These are phyloP conservation scores for Agaricus blazei DNA, from an alignment of 768 basidiomycete genomes.

Conservation along the genomic window DNA sequence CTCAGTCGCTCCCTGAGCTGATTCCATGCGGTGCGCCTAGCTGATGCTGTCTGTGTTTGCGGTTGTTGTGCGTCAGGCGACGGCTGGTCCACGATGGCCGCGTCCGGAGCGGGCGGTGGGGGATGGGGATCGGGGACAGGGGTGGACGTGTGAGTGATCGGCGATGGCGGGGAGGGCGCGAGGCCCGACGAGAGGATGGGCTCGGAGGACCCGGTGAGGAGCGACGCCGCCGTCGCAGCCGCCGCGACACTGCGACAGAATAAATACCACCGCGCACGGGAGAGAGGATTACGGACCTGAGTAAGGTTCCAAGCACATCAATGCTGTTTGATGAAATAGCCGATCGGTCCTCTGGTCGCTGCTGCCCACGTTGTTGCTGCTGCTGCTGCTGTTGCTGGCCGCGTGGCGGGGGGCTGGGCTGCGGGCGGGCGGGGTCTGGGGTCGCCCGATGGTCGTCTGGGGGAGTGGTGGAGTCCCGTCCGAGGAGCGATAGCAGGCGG, in stretches of 20 bases:
- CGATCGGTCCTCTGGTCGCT: conserved; percentile 14
- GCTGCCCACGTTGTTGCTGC: neutral
- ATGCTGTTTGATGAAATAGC: conserved; percentile 68
- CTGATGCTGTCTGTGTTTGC: no score
- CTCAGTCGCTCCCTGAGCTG: no score
- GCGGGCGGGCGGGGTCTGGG: no score
- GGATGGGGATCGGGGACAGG: neutral
- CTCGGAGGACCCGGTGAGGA: conserved; percentile 68
- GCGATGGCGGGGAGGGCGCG: conserved; percentile 26
- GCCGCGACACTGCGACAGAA: conserved; percentile 62
- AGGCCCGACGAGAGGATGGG: conserved; percentile 58
- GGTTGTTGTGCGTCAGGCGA: no score
- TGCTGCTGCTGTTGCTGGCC: neutral
- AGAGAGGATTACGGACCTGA: conserved; percentile 49
- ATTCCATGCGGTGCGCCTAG: no score
- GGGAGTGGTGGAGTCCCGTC: no score
- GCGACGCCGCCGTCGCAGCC: conserved; percentile 86
- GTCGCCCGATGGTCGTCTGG: no score
- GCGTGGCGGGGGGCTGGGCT: no score
- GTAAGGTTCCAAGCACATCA: conserved; percentile 76
- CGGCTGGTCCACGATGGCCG: no score
- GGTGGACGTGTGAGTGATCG: conserved; percentile 3
- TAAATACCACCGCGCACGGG: neutral
- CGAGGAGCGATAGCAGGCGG: no score
- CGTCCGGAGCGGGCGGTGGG: no score